phyloP scores from a whole-genome alignment of 2,329 filamentous ascomycete species.

The Pseudocercospora vitis region DNA sequence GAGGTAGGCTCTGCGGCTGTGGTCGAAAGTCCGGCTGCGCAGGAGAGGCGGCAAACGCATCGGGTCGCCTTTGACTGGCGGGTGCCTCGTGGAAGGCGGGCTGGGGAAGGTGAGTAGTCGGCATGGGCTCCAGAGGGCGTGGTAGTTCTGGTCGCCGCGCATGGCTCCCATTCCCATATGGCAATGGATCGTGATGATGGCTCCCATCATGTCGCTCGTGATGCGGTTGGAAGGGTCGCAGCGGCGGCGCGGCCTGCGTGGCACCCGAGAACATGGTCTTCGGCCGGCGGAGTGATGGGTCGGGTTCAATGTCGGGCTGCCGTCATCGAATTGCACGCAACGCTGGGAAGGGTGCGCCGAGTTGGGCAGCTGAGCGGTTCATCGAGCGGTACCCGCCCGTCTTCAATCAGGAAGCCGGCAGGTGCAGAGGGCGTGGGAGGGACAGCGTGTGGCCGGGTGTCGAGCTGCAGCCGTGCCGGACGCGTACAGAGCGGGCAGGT shows the following conservation, averaged over 20 bases:
- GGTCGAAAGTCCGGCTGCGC: slow-evolving; percentile 25
- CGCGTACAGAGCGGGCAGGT: slow-evolving; percentile 5
- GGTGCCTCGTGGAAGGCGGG: slow-evolving; percentile 24
- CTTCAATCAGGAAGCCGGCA: not conserved
- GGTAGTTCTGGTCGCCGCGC: slow-evolving; percentile 27
- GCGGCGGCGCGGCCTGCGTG: slow-evolving; percentile 16
- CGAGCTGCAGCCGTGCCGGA: slow-evolving; percentile 6
- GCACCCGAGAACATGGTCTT: slow-evolving; percentile 17
- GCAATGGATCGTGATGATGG: slow-evolving; percentile 21
- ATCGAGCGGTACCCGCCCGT: slow-evolving; percentile 12
- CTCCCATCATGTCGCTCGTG: slow-evolving; percentile 26
- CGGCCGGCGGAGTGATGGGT: not conserved
- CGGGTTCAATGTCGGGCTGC: not conserved
- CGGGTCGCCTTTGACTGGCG: slow-evolving; percentile 18
- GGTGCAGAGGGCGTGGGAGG: not conserved
- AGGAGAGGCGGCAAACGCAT: slow-evolving; percentile 22
- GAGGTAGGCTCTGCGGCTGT: slow-evolving; percentile 31
- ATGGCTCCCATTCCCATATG: slow-evolving; percentile 19
- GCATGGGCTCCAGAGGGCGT: slow-evolving; percentile 32
- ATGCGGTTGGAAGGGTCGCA: slow-evolving; percentile 16
- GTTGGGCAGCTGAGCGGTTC: slow-evolving; percentile 7
- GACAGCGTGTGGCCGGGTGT: slow-evolving; percentile 9
- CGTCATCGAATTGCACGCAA: slow-evolving; percentile 9
- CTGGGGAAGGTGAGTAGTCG: slow-evolving; percentile 23
- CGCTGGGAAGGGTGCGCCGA: slow-evolving; percentile 3